Evolutionary conservation across 1,284 basidiomycete species (phyloP), one percentile per base, ranked within the genome.

Genomic region (Malassezia arunalokei): DNA sequence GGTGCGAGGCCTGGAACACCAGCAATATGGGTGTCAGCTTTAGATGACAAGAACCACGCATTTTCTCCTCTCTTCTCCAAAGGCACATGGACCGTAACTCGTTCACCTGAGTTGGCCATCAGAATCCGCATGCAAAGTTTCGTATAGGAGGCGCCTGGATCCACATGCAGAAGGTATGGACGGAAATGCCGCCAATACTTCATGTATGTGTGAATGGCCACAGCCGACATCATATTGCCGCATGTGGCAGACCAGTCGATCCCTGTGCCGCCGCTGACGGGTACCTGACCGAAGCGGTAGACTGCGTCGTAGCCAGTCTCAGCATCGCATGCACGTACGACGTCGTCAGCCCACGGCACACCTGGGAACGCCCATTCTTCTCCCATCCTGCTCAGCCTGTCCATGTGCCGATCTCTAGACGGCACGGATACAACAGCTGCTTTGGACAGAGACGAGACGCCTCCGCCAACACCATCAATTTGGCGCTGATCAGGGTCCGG

Each of bases 401-500:
- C 7, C 5, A 38, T 32, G 15, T 47, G 32, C 15, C 43, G 43
- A 2, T 40, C 30, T 0, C 51, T 8, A 12, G 56, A 47, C 1
- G 66, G 64, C 7, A 59, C 46, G 4, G 62, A 62, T 11, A 88
- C 80, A 30, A 88, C 78, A 58, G 81, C 82, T n/a, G 85, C 80
- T 68, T 89, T 89, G 44, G 83, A 86, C 5, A 86, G 78, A 47
- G 83, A 85, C 5, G 82, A 83, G 31, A 85, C 76, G 2, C 86
- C 86, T 3, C 86, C 86, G 8, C 86, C 86, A 27, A 76, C 59
- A 11, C 75, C 86, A 62, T 87, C 83, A 17, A 88, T 78, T 74
- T 89, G 86, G 9, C 85, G 77, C 4, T 80, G 80, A 64, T 86
- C 77, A 0, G 82, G 78, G 64, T 89, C 86, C 0, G 86, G 86